Evolutionary conservation across 2,329 filamentous ascomycete species (phyloP), one percentile per base, ranked within the genome.

Genomic region (Neofusicoccum kwambonambiense): DNA sequence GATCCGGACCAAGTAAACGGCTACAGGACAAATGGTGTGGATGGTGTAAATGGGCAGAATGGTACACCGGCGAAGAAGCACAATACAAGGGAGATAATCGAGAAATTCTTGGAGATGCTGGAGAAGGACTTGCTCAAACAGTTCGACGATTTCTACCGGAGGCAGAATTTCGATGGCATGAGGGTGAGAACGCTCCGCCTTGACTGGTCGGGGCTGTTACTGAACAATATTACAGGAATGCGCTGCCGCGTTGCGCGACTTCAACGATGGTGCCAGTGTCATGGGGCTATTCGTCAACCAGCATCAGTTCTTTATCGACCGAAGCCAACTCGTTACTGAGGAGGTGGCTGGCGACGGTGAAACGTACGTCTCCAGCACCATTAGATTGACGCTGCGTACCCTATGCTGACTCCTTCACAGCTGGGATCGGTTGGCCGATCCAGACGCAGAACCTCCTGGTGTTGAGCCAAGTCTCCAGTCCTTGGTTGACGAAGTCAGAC

Each of bases 271-370:
- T 60, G 89, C 92, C 65, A 98, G 93, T 75, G 95, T 98, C 66
- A 96, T 97, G 77, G 94, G 92, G 13, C 84, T 94, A 11, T 99
- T 98, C 77, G 94, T 99, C 74, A 99, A 99, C 75, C 95, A 99
- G 77, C 96, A 99, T 79, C 93, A 97, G 73, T 99, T 99, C 84
- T 99, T 99, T 80, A 97, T 99, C 73, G 95, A 98, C 75, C 86
- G 93, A 31, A 95, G 93, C 70, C 94, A 98, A 76, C 83, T 99
- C 65, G 89, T 97, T 57, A 90, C 90, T 0, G 93, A 97, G 72
- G 93, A 97, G 75, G 87, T 96, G 15, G 85, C 85, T 2, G 85
- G 87, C 12, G 91, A 95, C 70, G 85, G 81, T n/a, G 84, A 86
- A 56, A 84, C 81, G 63, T 74, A 68, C 9, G n/a, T n/a, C 22